Percentiles rank a stretch among this genome's conserved stretches.
Evolutionary conservation across 1,139 yeast species (phyloP).

Genomic region (Komagataea norvegica): DNA sequence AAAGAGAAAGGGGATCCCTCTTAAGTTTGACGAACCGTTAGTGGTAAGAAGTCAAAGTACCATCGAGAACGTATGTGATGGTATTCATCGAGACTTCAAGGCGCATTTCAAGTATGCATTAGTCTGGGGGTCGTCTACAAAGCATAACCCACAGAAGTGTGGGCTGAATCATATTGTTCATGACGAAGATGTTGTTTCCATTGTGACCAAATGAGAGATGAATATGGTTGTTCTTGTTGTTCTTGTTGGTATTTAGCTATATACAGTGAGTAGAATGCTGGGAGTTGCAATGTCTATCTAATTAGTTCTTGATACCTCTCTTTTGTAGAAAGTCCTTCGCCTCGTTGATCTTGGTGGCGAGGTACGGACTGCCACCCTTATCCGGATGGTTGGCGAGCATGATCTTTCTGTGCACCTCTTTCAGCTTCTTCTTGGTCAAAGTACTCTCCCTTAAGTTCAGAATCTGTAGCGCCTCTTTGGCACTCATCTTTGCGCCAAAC

Average conservation of each 20-base stretch:
- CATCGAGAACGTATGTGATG: conserved; percentile 83
- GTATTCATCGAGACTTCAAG: conserved; percentile 89
- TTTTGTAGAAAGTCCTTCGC: conserved; percentile 92
- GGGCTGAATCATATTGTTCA: conserved; percentile 78
- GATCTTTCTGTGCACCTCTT: conserved; percentile 88
- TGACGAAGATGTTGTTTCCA: conserved; percentile 92
- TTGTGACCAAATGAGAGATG: conserved; percentile 59
- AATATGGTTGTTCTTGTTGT: no score
- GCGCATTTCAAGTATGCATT: conserved; percentile 88
- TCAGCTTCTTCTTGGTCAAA: conserved; percentile 69
- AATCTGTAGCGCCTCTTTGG: conserved; percentile 86
- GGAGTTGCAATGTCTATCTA: no score
- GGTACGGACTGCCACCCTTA: conserved; percentile 91
- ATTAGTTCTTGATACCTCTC: conserved; percentile 47
- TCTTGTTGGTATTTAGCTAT: no score
- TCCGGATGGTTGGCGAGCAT: conserved; percentile 97
- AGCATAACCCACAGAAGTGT: conserved; percentile 95
- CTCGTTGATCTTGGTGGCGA: conserved; percentile 96
- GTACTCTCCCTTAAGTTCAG: conserved; percentile 78
- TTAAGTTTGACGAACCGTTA: conserved; percentile 84
- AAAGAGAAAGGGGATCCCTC: conserved; percentile 75
- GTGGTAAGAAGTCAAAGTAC: conserved; percentile 80
- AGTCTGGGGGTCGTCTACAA: conserved; percentile 95
- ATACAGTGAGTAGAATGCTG: no score
- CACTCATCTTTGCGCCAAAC: conserved; percentile 83